Evolutionary conservation across 2,329 filamentous ascomycete species (phyloP), one percentile per base, ranked within the genome.

Genomic region (Annulohypoxylon truncatum): DNA sequence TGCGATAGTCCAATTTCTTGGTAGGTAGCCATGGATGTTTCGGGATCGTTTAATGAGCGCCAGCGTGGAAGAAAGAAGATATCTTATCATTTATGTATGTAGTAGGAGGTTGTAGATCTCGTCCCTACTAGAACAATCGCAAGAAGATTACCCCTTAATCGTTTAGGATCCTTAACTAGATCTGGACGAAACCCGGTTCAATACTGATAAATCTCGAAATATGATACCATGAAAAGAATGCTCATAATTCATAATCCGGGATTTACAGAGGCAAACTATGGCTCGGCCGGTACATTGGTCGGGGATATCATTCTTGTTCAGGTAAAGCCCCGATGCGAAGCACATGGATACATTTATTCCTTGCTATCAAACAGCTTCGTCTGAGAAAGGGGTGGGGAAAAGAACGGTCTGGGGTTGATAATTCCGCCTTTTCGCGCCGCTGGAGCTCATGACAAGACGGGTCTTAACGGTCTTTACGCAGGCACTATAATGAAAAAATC

Each of bases 311-410:
- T 57, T 55, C 57, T 64, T 0, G 4, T 67, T 69, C 58, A 33
- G 60, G 61, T 38, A 50, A 61, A 56, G 50, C 40, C 54, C 60
- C 64, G 60, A 61, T 64, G 67, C 60, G 44, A 64, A 48, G 59
- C 22, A 42, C 60, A 58, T 44, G 66, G 66, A 48, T 60, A 20
- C 15, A 52, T 64, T 58, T 20, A 52, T 64, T 58, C 62, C 46
- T 54, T 58, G 54, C 26, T 35, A 38, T 46, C 51, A 20, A 24
- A 35, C 38, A 31, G 46, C 28, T 29, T 33, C 29, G 40, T 51
- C 38, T 68, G 59, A 59, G 66, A 63, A 68, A 63, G 62, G 66
- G 55, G 58, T n/a, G 66, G 54, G 48, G 47, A 31, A 48, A 33
- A 13, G 20, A 59, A 60, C 42, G 56, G 56, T 69, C 66, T 62